Evolutionary conservation across 2,329 filamentous ascomycete species (phyloP), one percentile per base, ranked within the genome.

Genomic region (Fusarium poae): DNA sequence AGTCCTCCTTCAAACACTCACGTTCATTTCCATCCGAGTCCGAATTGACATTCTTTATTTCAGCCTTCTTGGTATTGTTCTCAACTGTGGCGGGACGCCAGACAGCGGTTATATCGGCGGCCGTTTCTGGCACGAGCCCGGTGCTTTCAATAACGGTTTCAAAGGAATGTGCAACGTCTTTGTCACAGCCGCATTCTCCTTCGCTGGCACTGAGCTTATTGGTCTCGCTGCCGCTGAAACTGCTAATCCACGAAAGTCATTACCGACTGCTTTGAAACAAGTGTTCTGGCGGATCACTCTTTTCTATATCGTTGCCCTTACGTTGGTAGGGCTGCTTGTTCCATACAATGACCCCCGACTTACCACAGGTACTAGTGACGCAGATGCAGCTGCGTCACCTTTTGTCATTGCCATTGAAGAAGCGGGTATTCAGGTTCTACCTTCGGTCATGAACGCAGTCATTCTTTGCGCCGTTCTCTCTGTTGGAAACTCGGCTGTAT

Each of bases 271-370:
- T 15, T 89, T 97, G 74, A 97, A 97, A 81, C 94, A 97, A 78
- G 93, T 97, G 23, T 97, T 97, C 79, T 97, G 94, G 94, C 91
- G 94, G 74, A 97, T 97, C 75, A 89, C 89, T 5, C 85, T 97
- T 58, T 97, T 97, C 82, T 97, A 97, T 81, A 85, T 97, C 50
- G 89, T 97, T 34, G 92, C 92, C 1, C 85, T 97, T 13, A 88
- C 89, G 6, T 82, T 97, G 6, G 89, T 97, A 59, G 93, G 95
- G 27, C 85, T 97, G 1, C 84, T 97, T 4, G 93, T 97, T 0
- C 91, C 91, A 0, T 94, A 91, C 77, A 81, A 87, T 72, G 88
- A 97, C 65, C 57, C 75, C 0, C 83, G 85, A 5, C 89, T 97
- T 1, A 82, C 93, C 20, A 79, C 80, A 12, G 82, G 81, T 34